These are phyloP conservation scores for Alternaria gansuensis DNA, from an alignment of 2,329 filamentous ascomycete species.

Conservation along the genomic window DNA sequence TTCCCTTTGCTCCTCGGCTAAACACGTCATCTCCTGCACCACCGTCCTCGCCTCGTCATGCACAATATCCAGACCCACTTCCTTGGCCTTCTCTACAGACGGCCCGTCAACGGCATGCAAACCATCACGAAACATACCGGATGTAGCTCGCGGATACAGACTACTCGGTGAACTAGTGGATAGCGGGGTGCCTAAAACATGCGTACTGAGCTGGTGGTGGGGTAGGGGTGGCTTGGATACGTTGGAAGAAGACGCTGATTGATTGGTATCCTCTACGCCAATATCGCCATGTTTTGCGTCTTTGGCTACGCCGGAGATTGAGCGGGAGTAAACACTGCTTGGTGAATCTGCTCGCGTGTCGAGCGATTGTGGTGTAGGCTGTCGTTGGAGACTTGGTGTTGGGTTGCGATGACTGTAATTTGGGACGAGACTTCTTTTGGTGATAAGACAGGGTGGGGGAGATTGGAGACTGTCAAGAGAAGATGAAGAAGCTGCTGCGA, in stretches of 20 bases:
- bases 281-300: not conserved
- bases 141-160: not conserved
- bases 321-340: conserved; percentile 19
- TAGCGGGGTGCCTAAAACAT: not conserved
- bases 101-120: not conserved
- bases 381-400: not conserved
- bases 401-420: not conserved
- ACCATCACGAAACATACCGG: not conserved
- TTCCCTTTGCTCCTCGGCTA: conserved; percentile 22
- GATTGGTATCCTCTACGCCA: not conserved
- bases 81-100: not conserved
- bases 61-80: too few species aligned
- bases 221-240: not conserved
- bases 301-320: conserved; percentile 4
- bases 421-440: not conserved
- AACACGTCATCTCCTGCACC: conserved; percentile 3
- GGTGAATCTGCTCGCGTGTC: conserved; percentile 2
- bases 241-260: not conserved
- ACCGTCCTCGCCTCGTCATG: not conserved
- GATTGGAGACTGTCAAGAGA: not conserved
- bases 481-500: not conserved
- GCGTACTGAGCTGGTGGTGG: not conserved
- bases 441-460: not conserved
- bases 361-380: not conserved
- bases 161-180: not conserved